Base-by-base conservation (phyloP, 2,329 filamentous ascomycete species). In the Ilyonectria destructans region DNA sequence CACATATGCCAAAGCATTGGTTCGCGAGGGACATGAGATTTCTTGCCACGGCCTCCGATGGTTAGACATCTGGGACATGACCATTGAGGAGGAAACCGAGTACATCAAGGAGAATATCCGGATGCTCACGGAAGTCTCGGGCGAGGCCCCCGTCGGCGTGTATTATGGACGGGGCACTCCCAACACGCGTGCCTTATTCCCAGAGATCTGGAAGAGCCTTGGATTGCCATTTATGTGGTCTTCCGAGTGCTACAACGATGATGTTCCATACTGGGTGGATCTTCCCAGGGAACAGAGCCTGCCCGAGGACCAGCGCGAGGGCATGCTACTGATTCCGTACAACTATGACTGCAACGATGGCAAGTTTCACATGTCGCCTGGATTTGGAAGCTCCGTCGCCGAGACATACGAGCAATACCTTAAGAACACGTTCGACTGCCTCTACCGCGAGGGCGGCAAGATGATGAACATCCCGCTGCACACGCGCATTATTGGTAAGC, bases 381-480 rank as follows among this genome's bases (percentile, higher is more conserved):
- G 82, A 2, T 84, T 83, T 62, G 78, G 80, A 23, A 81, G 77
- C 51, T 56, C 51, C 4, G 60, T 56, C 10, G 51, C 49, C 7
- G 51, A 62, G 51, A 45, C 51, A 5, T 62, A 56, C 15, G 51
- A 62, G 37, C 51, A 56, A 21, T 56, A 62, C 21, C 51, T 62
- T 48, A 83, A 82, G 69, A 80, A 79, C 65, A 82, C 80, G 1
- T 83, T 83, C 49, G 81, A 83, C 69, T 80, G 79, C 69, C 69
- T 83, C 15, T 82, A 83, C 69, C 70, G 80, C 7, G 82, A 83
- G 65, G 81, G 81, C 7, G 81, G 80, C 6, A 83, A 81, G 72
- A 79, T 83, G 77, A 83, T 83, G 82, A 83, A 80, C 57, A 82
- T 83, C 29, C 80, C 80, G 4, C 68, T 83, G 61, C 82, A 83